Conservation (phyloP, 1,139 yeast genomes). For the Saccharomyces uvarum region DNA sequence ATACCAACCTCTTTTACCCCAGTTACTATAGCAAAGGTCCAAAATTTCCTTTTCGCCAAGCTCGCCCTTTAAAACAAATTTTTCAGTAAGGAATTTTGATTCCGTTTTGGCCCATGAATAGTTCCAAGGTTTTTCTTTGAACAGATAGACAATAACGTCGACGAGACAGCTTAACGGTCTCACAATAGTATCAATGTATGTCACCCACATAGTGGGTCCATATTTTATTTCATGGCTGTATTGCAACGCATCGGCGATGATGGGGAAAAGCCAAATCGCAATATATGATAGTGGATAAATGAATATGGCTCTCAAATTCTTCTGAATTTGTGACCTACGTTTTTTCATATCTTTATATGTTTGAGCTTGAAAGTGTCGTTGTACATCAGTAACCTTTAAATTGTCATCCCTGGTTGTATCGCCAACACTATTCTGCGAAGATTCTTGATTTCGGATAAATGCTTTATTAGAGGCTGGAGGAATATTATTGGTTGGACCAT, state of each 20-base stretch:
- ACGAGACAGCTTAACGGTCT: conserved; percentile 77
- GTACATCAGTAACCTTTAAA: conserved; percentile 19
- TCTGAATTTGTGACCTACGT: conserved; percentile 59
- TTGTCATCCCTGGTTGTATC: conserved; percentile 2
- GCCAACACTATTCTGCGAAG: not conserved
- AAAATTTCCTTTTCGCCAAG: conserved; percentile 23
- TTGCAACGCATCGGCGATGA: conserved; percentile 61
- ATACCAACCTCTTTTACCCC: conserved; percentile 30
- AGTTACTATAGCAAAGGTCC: conserved; percentile 18
- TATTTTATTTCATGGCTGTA: conserved; percentile 41
- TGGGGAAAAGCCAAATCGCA: conserved; percentile 74
- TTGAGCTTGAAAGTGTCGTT: conserved; percentile 46
- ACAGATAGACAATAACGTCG: conserved; percentile 66
- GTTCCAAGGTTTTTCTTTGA: conserved; percentile 74
- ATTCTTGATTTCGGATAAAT: not conserved
- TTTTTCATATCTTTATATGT: conserved; percentile 52
- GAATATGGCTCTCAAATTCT: conserved; percentile 73
- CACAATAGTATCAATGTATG: conserved; percentile 61
- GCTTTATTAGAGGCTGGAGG: not conserved
- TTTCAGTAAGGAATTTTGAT: conserved; percentile 18
- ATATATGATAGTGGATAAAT: conserved; percentile 79
- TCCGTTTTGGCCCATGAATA: conserved; percentile 29
- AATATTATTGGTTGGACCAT: not conserved
- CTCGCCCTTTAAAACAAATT: conserved; percentile 23
- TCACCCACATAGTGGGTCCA: conserved; percentile 57